Base-by-base conservation (phyloP, 805 yeast species). In the Huiozyma sinensis region DNA sequence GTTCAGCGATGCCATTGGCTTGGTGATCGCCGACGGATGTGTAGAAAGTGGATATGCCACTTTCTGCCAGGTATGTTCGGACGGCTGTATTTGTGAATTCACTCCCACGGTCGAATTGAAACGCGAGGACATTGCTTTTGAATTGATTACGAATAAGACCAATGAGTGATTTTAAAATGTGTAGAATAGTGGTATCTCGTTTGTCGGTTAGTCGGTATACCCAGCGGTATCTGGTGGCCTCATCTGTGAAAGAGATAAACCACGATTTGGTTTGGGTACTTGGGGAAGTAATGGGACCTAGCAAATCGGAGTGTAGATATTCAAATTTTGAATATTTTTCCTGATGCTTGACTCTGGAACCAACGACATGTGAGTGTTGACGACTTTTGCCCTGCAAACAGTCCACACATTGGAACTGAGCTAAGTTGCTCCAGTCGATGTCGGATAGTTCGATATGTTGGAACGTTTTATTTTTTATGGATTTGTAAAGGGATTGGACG, bases 401-500 rank as follows among this genome's bases (percentile, higher is more conserved):
- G 53, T 78, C 61, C 69, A 76, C 77, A 49, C 83, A 76, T 59
- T 76, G 83, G 63, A 86, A 83, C 75, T 83, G 90, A 48, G 41
- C 41, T 46, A 47, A 56, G 50, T 52, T 34, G 68, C 39, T 7
- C 45, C 45, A 38, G 8, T 43, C 36, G 35, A 43, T 32, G 29
- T 34, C 35, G 10, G n/a, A 5, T 2, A 9, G 7, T 24, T 33
- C 12, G 6, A 34, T 13, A 32, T 32, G 8, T 6, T 12, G n/a
- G 9, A 34, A 10, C 6, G n/a, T n/a, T 17, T 30, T 36, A 9
- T 8, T n/a, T 4, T 29, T 13, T 5, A 41, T 36, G 11, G 36
- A 8, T 30, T 37, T 28, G n/a, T 36, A 13, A 9, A 36, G 7
- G 27, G 9, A 35, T 6, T 30, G 28, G 17, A 41, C 13, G 9